A percentile compares a stretch with the other conserved stretches of the same genome.
phyloP scores from a whole-genome alignment of 306 rosid species.

The Quercus suber region DNA sequence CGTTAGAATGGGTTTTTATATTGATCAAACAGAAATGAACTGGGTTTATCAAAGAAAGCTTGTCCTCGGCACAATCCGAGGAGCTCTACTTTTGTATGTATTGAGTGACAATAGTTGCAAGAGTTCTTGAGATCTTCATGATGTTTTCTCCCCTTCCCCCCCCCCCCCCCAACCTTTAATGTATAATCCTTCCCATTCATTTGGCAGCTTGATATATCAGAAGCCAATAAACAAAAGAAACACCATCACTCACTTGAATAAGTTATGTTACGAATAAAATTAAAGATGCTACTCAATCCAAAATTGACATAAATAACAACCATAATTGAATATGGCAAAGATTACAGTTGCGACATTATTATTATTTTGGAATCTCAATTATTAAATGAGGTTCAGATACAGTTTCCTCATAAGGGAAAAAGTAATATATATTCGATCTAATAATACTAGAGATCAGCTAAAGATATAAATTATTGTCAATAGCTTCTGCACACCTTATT shows the following conservation, averaged over 20 bases:
- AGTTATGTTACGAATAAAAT: neutral
- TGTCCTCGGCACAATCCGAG: too few relatives aligned
- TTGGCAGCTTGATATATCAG: conserved; percentile 29
- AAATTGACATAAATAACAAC: neutral
- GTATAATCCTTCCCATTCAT: too few relatives aligned
- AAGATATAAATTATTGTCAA: neutral
- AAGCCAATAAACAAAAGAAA: conserved; percentile 38
- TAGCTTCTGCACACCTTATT: conserved; percentile 34
- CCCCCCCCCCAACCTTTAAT: conserved; percentile 30
- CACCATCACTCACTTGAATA: conserved; percentile 11
- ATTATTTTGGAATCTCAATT: neutral
- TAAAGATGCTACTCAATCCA: neutral
- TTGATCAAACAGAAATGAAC: too few relatives aligned
- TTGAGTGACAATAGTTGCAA: too few relatives aligned
- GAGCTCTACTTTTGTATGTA: too few relatives aligned
- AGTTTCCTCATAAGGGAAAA: neutral
- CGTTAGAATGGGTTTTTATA: too few relatives aligned
- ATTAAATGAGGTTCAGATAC: neutral
- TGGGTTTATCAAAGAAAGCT: too few relatives aligned
- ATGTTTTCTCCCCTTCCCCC: too few relatives aligned
- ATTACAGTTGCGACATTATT: neutral
- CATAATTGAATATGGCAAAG: neutral
- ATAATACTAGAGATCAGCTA: neutral
- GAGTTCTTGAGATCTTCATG: too few relatives aligned
- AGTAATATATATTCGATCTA: neutral